Evolutionary conservation across 495 filamentous ascomycete genomes (phyloP), one percentile per base, ranked within the genome.

Genomic region (Penicillium chermesinum): DNA sequence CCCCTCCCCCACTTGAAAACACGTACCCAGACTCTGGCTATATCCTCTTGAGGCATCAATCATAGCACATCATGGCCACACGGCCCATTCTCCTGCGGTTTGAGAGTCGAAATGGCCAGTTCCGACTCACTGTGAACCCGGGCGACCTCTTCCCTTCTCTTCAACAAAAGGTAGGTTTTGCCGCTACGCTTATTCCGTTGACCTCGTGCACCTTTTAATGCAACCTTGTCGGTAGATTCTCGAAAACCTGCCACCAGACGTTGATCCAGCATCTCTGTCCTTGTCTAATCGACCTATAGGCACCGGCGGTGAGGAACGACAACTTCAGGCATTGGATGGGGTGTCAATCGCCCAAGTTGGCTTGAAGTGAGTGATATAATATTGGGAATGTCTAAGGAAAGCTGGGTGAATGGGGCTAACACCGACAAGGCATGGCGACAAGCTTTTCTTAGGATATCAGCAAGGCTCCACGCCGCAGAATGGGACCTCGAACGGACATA

Each of bases 401-500:
- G 8, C 10, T 17, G 48, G 34, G 19, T 40, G 7, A 22, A 19
- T 34, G 21, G 13, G 20, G 1, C 17, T 20, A 16, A 20, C 14
- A 15, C 17, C 15, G 4, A 36, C 3, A 16, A 96, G 89, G 42
- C 88, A 99, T 64, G 93, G 93, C 33, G 90, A 95, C 55, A 80
- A 94, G 53, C 78, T 99, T 21, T 99, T 85, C 64, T 62, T 97
- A 49, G 85, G 78, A 48, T 99, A 94, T 67, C 65, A 78, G 56
- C 76, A 84, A 55, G 66, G 74, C 22, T 46, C 71, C 12, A 50
- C 68, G 19, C 45, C 68, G 14, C 67, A 75, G 16, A 85, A 86
- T 57, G 68, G 78, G 45, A 48, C 73, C 61, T 45, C 68, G 48
- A 58, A 70, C 43, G 65, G 58, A n/a, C 37, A 64, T 36, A 34